A percentile compares a stretch with the other conserved stretches of the same genome.
Evolutionary conservation across 352 stramenopile genomes (phyloP).

Genomic region (Globisporangium canariense): DNA sequence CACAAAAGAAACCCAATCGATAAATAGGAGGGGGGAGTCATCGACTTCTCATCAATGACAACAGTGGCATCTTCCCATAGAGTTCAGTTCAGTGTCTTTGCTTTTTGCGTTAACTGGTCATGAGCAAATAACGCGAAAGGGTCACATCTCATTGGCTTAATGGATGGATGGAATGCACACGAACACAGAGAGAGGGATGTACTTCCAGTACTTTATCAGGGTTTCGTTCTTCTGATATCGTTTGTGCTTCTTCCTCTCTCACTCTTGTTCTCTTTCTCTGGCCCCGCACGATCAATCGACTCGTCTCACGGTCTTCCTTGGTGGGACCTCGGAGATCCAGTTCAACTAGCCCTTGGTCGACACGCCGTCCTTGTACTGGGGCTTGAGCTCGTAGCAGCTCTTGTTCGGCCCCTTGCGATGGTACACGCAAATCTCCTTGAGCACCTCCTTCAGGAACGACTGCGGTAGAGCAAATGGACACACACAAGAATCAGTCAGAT

Average conservation of each 20-base stretch:
- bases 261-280: neutral
- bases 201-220: neutral
- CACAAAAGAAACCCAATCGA: neutral
- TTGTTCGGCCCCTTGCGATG: conserved; percentile 88
- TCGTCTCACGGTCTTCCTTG: too few species aligned
- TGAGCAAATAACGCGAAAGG: neutral
- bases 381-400: conserved; percentile 87
- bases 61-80: neutral
- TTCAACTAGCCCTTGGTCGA: conserved; percentile 31
- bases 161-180: neutral
- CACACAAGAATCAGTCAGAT: neutral
- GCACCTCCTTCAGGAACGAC: conserved; percentile 86
- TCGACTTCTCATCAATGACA: neutral
- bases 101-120: neutral
- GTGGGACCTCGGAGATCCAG: neutral
- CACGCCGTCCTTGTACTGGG: conserved; percentile 81
- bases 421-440: conserved; percentile 89
- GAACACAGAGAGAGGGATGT: neutral
- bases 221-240: conserved; percentile 5
- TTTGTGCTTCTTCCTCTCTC: neutral
- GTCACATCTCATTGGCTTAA: neutral
- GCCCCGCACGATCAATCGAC: too few species aligned
- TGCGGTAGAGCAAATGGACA: conserved; percentile 19
- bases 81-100: neutral
- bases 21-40: neutral